These are phyloP conservation scores for Fistulina hepatica DNA, from an alignment of 1,284 basidiomycete species.

Conservation along the genomic window DNA sequence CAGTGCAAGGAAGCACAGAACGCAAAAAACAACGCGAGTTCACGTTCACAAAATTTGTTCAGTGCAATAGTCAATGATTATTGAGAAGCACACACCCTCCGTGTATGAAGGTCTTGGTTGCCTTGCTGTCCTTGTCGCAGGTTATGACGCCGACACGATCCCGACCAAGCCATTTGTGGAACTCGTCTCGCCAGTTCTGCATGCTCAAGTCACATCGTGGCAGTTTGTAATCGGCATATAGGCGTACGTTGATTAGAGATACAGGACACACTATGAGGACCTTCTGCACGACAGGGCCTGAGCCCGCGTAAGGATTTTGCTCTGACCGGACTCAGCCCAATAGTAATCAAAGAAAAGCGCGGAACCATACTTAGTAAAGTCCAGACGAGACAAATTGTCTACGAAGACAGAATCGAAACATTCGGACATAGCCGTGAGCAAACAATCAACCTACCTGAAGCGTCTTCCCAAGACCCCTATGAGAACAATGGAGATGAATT, in stretches of 20 bases:
- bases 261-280: conserved; percentile 93
- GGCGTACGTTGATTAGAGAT: conserved; percentile 68
- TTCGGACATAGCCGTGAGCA: neutral
- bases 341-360: neutral
- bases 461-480: conserved; percentile 91
- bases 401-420: conserved; percentile 12
- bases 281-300: conserved; percentile 56
- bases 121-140: conserved; percentile 68
- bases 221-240: neutral
- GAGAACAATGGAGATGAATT: conserved; percentile 11
- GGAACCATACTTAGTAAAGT: conserved; percentile 64
- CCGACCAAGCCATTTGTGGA: conserved; percentile 88
- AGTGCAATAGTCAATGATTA: too few relatives aligned
- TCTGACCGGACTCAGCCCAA: conserved; percentile 30
- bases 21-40: neutral
- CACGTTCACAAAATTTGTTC: too few relatives aligned
- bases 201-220: neutral
- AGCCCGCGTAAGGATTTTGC: conserved; percentile 72
- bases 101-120: conserved; percentile 67
- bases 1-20: conserved; percentile 3
- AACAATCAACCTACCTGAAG: conserved; percentile 42
- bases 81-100: conserved; percentile 37
- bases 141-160: conserved; percentile 73
- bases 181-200: conserved; percentile 94
- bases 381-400: conserved; percentile 85